A percentile compares a stretch with the other conserved stretches of the same genome.
Conservation (phyloP, 371 early-diverging fungal species). For the Rhizopus arrhizus region DNA sequence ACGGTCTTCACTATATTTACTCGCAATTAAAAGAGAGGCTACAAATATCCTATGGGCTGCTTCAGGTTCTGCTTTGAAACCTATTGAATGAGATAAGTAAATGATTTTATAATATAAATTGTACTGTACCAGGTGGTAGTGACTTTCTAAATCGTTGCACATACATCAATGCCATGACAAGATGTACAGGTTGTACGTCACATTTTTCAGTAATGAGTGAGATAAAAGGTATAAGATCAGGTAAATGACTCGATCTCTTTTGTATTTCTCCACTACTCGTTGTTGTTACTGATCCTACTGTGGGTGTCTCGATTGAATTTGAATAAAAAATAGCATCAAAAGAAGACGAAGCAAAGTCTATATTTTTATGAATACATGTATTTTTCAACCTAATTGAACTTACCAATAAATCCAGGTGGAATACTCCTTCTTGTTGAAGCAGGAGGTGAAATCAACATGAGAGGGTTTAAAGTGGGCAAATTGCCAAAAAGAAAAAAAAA, state of each 20-base stretch:
- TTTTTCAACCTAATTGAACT: not conserved
- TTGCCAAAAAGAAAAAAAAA: conserved; percentile 39
- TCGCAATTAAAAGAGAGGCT: conserved; percentile 49
- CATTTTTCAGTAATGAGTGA: conserved; percentile 53
- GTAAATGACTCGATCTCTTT: conserved; percentile 38
- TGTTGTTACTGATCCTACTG: not conserved
- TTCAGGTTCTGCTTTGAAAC: conserved; percentile 49
- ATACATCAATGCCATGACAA: conserved; percentile 53
- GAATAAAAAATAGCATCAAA: conserved; percentile 53
- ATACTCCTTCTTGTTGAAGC: conserved; percentile 26
- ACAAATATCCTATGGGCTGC: conserved; percentile 58
- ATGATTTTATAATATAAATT: no score
- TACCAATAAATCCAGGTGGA: conserved; percentile 53
- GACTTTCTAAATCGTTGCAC: conserved; percentile 49
- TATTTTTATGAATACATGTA: not conserved
- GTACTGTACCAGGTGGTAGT: conserved; percentile 22
- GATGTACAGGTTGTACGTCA: conserved; percentile 42
- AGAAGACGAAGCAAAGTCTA: conserved; percentile 53
- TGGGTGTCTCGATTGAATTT: not conserved
- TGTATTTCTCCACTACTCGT: conserved; percentile 13
- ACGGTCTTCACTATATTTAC: conserved; percentile 52
- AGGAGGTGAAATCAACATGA: conserved; percentile 33
- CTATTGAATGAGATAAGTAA: conserved; percentile 20
- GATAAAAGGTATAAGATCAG: conserved; percentile 52
- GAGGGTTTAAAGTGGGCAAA: conserved; percentile 16